Evolutionary conservation across 2,329 filamentous ascomycete genomes (phyloP).

Genomic region (Pyrenochaeta sp.): DNA sequence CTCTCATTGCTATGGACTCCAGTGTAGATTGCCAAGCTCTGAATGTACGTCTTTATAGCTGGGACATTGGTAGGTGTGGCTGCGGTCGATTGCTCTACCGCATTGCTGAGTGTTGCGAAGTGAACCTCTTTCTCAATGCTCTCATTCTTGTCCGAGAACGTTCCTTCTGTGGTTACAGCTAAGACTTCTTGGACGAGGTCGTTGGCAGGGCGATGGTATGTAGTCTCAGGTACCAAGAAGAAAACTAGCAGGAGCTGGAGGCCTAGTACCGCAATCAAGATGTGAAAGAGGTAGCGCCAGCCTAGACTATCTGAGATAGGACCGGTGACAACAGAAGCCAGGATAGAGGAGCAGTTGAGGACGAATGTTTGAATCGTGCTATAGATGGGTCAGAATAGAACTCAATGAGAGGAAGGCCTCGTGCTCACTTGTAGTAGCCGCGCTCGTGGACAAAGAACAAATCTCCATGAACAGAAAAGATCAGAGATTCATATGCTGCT

Average conservation of each 20-base stretch:
- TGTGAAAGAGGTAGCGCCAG: slow-evolving; percentile 55
- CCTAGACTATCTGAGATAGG: slow-evolving; percentile 46
- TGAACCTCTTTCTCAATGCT: slow-evolving; percentile 23
- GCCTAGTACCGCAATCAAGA: slow-evolving; percentile 58
- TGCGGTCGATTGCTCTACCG: slow-evolving; percentile 28
- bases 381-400: too few relatives aligned
- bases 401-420: too few relatives aligned
- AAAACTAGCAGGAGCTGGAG: slow-evolving; percentile 56
- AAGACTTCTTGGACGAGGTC: slow-evolving; percentile 39
- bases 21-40: slow-evolving; percentile 50
- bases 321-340: slow-evolving; percentile 47
- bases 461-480: slow-evolving; percentile 47
- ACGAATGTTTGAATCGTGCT: too few relatives aligned
- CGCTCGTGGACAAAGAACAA: slow-evolving; percentile 50
- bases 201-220: slow-evolving; percentile 52
- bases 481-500: slow-evolving; percentile 48
- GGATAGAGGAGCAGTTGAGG: too few relatives aligned
- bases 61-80: slow-evolving; percentile 19
- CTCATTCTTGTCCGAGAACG: slow-evolving; percentile 10
- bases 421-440: too few relatives aligned
- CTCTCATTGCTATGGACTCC: slow-evolving; percentile 50
- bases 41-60: slow-evolving; percentile 48
- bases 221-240: slow-evolving; percentile 62
- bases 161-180: slow-evolving; percentile 9
- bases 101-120: too few relatives aligned